phyloP scores from a whole-genome alignment of 441 rosid genomes.

The Manihot esculenta region DNA sequence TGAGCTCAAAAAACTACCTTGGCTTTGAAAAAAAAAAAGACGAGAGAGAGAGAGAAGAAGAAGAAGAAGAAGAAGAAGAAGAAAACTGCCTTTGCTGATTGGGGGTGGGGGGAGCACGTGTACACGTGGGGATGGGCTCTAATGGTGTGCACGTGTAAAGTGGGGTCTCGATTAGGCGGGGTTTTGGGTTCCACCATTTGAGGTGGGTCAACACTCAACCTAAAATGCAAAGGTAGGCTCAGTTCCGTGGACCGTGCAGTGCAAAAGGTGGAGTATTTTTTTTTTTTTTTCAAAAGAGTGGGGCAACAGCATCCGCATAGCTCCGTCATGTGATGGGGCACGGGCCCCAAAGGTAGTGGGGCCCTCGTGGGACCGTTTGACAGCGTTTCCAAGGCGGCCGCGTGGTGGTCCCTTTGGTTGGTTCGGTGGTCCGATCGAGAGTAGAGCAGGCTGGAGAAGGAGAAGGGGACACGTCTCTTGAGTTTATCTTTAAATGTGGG shows the following conservation, averaged over 20 bases:
- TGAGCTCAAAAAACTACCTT: too few relatives aligned
- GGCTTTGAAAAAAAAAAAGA: too few relatives aligned
- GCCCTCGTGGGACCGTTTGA: slow-evolving; percentile 30
- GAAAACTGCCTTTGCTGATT: neutral
- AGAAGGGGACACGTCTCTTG: slow-evolving; percentile 28
- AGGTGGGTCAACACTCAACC: slow-evolving; percentile 42
- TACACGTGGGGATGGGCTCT: slow-evolving; percentile 39
- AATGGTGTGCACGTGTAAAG: slow-evolving; percentile 56
- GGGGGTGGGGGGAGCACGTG: slow-evolving; percentile 40
- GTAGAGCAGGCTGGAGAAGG: slow-evolving; percentile 1
- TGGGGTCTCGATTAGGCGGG: slow-evolving; percentile 43
- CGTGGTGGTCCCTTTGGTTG: slow-evolving; percentile 47
- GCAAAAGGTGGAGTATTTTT: neutral
- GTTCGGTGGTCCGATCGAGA: slow-evolving; percentile 43
- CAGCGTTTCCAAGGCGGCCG: slow-evolving; percentile 50
- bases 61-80: too few relatives aligned
- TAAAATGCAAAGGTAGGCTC: neutral
- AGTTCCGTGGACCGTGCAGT: slow-evolving; percentile 35
- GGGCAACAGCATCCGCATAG: slow-evolving; percentile 22
- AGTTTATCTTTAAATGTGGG: slow-evolving; percentile 10
- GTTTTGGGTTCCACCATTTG: slow-evolving; percentile 31
- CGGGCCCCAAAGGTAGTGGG: slow-evolving; percentile 36
- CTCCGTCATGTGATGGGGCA: slow-evolving; percentile 37
- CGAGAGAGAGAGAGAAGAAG: too few relatives aligned
- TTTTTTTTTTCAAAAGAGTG: neutral